Evolutionary conservation across 495 filamentous ascomycete genomes (phyloP), one percentile per base, ranked within the genome.

Genomic region (Sabuloglossum arenarium): DNA sequence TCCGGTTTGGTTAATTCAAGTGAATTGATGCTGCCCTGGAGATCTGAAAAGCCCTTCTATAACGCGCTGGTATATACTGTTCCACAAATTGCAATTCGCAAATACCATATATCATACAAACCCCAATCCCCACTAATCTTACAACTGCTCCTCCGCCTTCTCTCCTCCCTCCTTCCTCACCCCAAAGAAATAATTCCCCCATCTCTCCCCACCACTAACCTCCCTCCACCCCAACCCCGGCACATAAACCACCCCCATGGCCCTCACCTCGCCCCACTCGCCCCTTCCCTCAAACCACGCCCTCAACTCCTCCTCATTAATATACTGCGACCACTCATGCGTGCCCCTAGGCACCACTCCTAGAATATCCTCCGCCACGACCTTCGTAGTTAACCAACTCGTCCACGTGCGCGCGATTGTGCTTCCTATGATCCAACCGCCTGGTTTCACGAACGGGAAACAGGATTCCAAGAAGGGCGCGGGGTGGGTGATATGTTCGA

Each of bases 111-210:
- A 32, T 32, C 30, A 32, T 11, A 11, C 11, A 32, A 32, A 32
- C 4, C 5, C 30, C 4, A 32, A 32, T 11, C 30, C 30, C 30
- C 30, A 32, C 30, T 4, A 5, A 32, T 32, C 30, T n/a, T n/a
- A 32, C 11, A 4, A 11, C 19, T 23, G 39, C 16, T 12, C 39
- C 19, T 9, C 5, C 39, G 1, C 39, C 19, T 46, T 11, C 28
- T 55, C 28, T 9, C 12, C 28, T 9, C 12, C 53, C 6, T 63
- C 73, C 69, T 73, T 93, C 68, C 82, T 79, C 30, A 93, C 79
- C 39, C 78, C 91, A 69, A 95, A 93, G 68, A 98, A 97, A 68
- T 98, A 98, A 69, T 98, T 98, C 32, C 91, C 91, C 68, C 85
- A 79, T 65, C 77, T 80, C 72, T 98, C 91, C 53, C 85, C 82